Evolutionary conservation across 352 stramenopile species (phyloP).

Genomic region (Pythium rhizo-oryzae): DNA sequence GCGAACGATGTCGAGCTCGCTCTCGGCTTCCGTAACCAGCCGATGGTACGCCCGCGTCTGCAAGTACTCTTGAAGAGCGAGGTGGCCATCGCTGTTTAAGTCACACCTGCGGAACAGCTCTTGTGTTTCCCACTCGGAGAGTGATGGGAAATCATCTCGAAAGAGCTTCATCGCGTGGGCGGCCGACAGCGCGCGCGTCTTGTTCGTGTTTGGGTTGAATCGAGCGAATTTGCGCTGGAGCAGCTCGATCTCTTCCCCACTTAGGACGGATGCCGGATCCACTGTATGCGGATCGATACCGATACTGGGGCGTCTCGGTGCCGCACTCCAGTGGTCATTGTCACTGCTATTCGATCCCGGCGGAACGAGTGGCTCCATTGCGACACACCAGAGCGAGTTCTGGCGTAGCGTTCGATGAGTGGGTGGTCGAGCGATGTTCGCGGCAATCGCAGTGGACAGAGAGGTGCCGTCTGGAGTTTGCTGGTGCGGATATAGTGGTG

Average conservation of each 20-base stretch:
- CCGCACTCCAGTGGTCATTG: neutral
- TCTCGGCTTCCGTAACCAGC: conserved; percentile 53
- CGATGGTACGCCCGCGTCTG: conserved; percentile 59
- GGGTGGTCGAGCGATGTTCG: neutral
- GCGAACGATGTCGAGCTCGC: conserved; percentile 51
- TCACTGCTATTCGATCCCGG: neutral
- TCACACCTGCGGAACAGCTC: conserved; percentile 64
- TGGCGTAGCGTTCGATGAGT: neutral
- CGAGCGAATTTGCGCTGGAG: conserved; percentile 53
- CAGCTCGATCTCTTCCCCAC: conserved; percentile 50
- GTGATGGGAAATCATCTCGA: conserved; percentile 56
- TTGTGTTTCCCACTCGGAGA: conserved; percentile 67
- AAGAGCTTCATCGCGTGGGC: conserved; percentile 62
- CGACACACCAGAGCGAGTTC: neutral
- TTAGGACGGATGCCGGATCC: conserved; percentile 42
- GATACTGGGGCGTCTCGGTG: conserved; percentile 12
- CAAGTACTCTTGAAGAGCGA: conserved; percentile 63
- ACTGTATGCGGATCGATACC: conserved; percentile 32
- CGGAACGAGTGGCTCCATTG: neutral
- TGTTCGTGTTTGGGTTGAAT: conserved; percentile 46
- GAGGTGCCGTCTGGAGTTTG: neutral
- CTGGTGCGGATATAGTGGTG: neutral
- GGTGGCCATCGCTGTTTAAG: conserved; percentile 54
- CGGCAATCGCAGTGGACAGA: neutral
- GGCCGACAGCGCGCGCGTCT: conserved; percentile 37